Evolutionary conservation across 179 eudicot species (phyloP).

Genomic region (Nepenthes alata): DNA sequence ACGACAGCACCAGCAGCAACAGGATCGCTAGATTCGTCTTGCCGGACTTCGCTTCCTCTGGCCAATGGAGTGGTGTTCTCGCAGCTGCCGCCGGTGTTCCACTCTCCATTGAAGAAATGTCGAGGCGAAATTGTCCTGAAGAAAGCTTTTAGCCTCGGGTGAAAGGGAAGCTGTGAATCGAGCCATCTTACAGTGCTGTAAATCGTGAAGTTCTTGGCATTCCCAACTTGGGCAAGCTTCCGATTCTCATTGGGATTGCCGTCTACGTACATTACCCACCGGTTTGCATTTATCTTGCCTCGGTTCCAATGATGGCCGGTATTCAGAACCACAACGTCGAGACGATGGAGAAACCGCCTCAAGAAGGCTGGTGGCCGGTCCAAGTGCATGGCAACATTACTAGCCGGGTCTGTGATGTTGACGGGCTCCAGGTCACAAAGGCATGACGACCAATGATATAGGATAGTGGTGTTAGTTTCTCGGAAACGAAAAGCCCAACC

Average conservation of each 20-base stretch:
- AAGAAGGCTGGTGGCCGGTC: conserved; percentile 71
- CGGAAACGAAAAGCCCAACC: conserved; percentile 79
- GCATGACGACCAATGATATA: conserved; percentile 80
- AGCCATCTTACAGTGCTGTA: conserved; percentile 51
- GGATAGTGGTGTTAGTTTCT: conserved; percentile 64
- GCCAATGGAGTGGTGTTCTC: conserved; percentile 58
- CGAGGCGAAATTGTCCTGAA: conserved; percentile 67
- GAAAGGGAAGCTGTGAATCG: conserved; percentile 39
- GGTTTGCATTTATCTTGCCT: conserved; percentile 60
- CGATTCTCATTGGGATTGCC: conserved; percentile 46
- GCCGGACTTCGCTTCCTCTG: conserved; percentile 40
- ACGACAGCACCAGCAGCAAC: conserved; percentile 52
- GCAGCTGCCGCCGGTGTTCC: conserved; percentile 89
- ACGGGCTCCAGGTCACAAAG: conserved; percentile 61
- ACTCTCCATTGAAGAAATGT: conserved; percentile 74
- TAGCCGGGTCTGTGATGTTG: conserved; percentile 24
- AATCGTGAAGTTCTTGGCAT: conserved; percentile 58
- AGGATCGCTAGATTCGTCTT: conserved; percentile 54
- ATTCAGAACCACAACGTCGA: conserved; percentile 57
- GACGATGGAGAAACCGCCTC: conserved; percentile 23
- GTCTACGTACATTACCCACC: conserved; percentile 68
- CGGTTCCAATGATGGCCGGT: conserved; percentile 96
- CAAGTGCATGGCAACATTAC: conserved; percentile 65
- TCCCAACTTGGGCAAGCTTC: conserved; percentile 42
- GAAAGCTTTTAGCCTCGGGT: conserved; percentile 56